Base-by-base conservation (phyloP, 2,329 filamentous ascomycete genomes). In the Aspergillus sp. region DNA sequence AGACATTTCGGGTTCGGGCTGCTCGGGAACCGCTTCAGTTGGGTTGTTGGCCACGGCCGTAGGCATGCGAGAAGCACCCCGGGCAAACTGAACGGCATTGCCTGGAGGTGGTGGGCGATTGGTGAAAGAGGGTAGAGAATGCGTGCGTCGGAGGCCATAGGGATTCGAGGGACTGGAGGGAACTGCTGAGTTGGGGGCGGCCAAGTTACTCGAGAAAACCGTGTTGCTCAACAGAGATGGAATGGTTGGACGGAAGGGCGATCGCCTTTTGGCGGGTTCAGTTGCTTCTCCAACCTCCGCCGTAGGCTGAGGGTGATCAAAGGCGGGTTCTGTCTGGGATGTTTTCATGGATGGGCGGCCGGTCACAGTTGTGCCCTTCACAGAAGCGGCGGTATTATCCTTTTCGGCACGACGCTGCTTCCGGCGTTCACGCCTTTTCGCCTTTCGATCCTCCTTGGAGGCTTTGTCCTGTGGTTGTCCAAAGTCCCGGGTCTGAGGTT, bases 1-100 rank as follows among this genome's bases (percentile, higher is more conserved):
- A 13, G 84, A 86, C 82, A 86, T 84, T 17, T 64, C 65, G 0
- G 71, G 66, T 44, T 73, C 66, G 1, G 62, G 54, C 1, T 67
- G 61, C 11, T 66, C 59, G 7, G 61, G 47, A 8, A 62, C 36
- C 3, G 59, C 50, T 21, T 69, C 64, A 0, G 61, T 32, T 3
- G 64, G 50, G 2, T 55, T 54, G 6, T 63, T 30, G 30, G 69
- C 64, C 21, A 54, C 58, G 0, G 63, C 51, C 2, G 56, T 59
- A 3, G 73, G 66, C 23, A 68, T 59, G n/a, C 72, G 71, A 15
- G 70, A 68, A 27, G 72, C 73, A 6, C 68, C 71, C 11, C 73
- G 66, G 13, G 73, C 73, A 30, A 73, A 75, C 19, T 73, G 71
- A 19, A 75, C 71, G 1, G 72, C 68, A 55, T 74, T 75, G 5